These are phyloP conservation scores for Verticillium nonalfalfae DNA, from an alignment of 2,329 filamentous ascomycete species.

Conservation along the genomic window DNA sequence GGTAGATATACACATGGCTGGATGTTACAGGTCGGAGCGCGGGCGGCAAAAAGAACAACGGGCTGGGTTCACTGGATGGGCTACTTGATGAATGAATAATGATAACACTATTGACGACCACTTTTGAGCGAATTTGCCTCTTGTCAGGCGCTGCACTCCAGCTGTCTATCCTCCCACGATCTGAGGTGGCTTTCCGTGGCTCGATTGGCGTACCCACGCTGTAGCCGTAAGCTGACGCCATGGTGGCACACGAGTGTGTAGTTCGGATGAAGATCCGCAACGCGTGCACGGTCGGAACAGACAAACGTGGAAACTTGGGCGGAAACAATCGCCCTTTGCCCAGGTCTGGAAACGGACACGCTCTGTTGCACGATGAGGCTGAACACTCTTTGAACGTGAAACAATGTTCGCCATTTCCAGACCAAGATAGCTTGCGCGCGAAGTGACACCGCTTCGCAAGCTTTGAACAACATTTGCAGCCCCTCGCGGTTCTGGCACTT, in stretches of 20 bases:
- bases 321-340: no score
- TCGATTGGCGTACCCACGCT: not conserved
- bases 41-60: not conserved
- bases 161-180: not conserved
- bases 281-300: not conserved
- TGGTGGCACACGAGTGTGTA: not conserved
- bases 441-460: not conserved
- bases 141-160: not conserved
- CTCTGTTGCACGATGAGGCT: not conserved
- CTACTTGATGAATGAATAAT: not conserved
- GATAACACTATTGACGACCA: not conserved
- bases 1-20: not conserved
- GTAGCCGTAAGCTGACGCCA: not conserved
- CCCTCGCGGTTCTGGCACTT: no score
- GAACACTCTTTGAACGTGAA: not conserved
- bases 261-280: not conserved
- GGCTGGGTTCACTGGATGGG: not conserved
- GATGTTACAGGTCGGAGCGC: not conserved
- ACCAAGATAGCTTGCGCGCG: not conserved
- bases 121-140: not conserved
- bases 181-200: not conserved
- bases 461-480: no score
- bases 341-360: no score
- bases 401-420: not conserved
- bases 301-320: not conserved